Evolutionary conservation across 164 flowering plant species (phyloP).

Genomic region (Stephania yunnanensis): DNA sequence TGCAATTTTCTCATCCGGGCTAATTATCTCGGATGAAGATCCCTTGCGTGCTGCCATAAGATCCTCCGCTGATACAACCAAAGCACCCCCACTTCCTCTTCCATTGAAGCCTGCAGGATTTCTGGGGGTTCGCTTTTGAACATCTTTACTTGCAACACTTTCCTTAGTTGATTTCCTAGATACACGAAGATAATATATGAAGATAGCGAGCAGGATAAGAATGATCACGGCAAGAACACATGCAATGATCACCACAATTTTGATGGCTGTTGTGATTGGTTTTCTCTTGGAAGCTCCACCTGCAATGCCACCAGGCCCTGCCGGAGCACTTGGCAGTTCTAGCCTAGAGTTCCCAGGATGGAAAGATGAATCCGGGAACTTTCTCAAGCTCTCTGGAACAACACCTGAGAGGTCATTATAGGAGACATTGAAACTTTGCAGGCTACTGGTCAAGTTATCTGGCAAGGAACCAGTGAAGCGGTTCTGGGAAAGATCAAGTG

Average conservation of each 20-base stretch:
- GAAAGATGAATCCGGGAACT: slow-evolving; percentile 75
- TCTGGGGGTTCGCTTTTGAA: slow-evolving; percentile 20
- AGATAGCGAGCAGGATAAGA: slow-evolving; percentile 59
- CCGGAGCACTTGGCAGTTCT: slow-evolving; percentile 44
- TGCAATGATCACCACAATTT: slow-evolving; percentile 54
- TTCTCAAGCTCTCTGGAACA: slow-evolving; percentile 74
- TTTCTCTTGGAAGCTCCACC: slow-evolving; percentile 30
- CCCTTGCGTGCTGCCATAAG: slow-evolving; percentile 63
- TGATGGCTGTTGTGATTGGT: slow-evolving; percentile 45
- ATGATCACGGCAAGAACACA: slow-evolving; percentile 57
- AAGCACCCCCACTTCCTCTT: slow-evolving; percentile 40
- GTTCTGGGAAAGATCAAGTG: slow-evolving; percentile 74
- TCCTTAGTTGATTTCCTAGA: slow-evolving; percentile 37
- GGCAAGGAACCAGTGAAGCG: slow-evolving; percentile 77
- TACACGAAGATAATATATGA: slow-evolving; percentile 43
- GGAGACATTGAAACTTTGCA: slow-evolving; percentile 70
- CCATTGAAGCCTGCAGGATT: slow-evolving; percentile 42
- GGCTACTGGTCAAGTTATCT: slow-evolving; percentile 48
- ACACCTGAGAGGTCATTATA: slow-evolving; percentile 80
- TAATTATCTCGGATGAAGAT: slow-evolving; percentile 64
- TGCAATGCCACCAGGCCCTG: slow-evolving; percentile 36
- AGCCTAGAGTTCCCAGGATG: slow-evolving; percentile 71
- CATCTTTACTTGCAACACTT: slow-evolving; percentile 32
- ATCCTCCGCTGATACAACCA: slow-evolving; percentile 77
- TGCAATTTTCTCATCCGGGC: slow-evolving; percentile 61